A percentile compares a stretch with the other conserved stretches of the same genome.
phyloP scores from a whole-genome alignment of 2,329 filamentous ascomycete species.

The Cladophialophora immunda region DNA sequence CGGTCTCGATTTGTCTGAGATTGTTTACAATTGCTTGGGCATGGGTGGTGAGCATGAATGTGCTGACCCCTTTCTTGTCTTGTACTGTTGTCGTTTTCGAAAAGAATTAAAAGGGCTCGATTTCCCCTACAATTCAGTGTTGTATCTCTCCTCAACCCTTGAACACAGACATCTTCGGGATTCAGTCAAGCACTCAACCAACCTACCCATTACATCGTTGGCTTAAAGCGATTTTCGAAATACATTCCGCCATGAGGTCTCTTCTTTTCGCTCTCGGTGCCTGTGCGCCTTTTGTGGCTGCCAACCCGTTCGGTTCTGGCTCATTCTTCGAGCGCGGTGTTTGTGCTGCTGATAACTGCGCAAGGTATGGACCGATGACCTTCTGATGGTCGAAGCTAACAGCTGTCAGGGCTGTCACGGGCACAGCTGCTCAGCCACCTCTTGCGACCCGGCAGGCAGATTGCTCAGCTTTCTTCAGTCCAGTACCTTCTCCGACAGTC shows the following conservation, averaged over 20 bases:
- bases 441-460: constrained; percentile 29
- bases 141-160: not conserved
- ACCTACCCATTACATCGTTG: not conserved
- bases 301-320: constrained; percentile 19
- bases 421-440: constrained; percentile 20
- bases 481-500: constrained; percentile 21
- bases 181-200: not conserved
- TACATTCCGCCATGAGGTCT: constrained; percentile 22
- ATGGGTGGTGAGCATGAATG: constrained; percentile 5
- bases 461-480: constrained; percentile 29
- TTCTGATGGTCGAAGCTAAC: not conserved
- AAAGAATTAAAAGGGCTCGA: constrained; percentile 4
- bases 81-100: not conserved
- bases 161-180: not conserved
- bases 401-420: constrained; percentile 23
- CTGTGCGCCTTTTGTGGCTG: constrained; percentile 20
- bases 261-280: constrained; percentile 18
- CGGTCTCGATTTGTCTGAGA: constrained; percentile 19
- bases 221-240: not conserved
- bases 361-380: constrained; percentile 17
- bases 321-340: constrained; percentile 23
- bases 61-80: not conserved
- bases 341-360: constrained; percentile 30
- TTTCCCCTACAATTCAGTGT: not conserved
- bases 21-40: constrained; percentile 15